These are phyloP conservation scores for Xylariaceae sp. DNA, from an alignment of 2,329 filamentous ascomycete genomes.

Conservation along the genomic window DNA sequence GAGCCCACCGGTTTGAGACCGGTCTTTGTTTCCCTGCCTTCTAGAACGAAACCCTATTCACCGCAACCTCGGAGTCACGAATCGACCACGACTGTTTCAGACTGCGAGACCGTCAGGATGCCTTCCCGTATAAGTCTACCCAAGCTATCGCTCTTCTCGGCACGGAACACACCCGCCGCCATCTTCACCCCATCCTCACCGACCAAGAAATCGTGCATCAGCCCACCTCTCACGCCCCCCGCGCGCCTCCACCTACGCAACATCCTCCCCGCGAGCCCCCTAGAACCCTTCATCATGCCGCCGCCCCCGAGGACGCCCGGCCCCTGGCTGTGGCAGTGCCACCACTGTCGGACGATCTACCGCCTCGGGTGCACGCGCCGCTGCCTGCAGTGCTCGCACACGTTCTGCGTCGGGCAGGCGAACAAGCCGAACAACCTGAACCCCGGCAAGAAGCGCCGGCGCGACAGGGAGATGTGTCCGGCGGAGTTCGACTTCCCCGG, in stretches of 20 bases:
- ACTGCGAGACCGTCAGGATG: conserved; percentile 11
- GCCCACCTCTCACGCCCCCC: conserved; percentile 21
- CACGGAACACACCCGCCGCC: background rate
- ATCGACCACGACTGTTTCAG: too few relatives aligned
- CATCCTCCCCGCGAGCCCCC: conserved; percentile 23
- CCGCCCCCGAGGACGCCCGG: conserved; percentile 20
- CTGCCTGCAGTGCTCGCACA: conserved; percentile 30
- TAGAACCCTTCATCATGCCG: conserved; percentile 22
- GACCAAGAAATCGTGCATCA: background rate
- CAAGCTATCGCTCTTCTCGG: conserved; percentile 22
- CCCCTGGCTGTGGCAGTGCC: conserved; percentile 36
- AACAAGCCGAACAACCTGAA: background rate
- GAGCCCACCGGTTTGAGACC: background rate
- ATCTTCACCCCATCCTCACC: background rate
- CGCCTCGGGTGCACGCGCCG: conserved; percentile 32
- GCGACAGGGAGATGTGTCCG: conserved; percentile 15
- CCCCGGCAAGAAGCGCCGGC: conserved; percentile 20
- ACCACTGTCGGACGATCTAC: conserved; percentile 29
- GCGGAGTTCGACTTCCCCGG: conserved; percentile 29
- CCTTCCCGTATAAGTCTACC: conserved; percentile 22
- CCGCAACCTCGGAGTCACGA: background rate
- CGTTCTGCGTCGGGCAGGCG: conserved; percentile 20
- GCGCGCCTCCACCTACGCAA: conserved; percentile 28
- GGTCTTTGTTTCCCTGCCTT: background rate
- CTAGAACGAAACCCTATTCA: background rate